phyloP scores from a whole-genome alignment of 2,329 filamentous ascomycete species.

The Botrytis fabae region DNA sequence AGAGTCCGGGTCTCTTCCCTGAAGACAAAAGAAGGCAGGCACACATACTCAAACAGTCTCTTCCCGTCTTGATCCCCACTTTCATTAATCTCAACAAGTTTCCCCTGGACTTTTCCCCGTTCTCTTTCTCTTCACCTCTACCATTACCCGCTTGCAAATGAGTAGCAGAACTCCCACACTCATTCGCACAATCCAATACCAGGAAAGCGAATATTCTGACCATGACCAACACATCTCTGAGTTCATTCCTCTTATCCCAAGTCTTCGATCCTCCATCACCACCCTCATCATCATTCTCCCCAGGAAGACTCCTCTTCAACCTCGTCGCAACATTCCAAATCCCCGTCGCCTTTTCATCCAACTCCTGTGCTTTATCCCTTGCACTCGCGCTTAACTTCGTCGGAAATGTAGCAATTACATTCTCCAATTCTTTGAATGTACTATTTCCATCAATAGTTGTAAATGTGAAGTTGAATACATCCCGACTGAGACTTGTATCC shows the following conservation, averaged over 20 bases:
- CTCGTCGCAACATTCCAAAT: constrained; percentile 69
- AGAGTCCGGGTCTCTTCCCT: background rate
- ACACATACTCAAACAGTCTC: constrained; percentile 59
- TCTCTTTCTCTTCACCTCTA: constrained; percentile 22
- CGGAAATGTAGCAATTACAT: constrained; percentile 43
- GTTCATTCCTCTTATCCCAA: background rate
- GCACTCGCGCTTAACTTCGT: constrained; percentile 38
- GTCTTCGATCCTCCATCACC: constrained; percentile 11
- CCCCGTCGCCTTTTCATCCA: constrained; percentile 57
- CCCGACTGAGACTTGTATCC: background rate
- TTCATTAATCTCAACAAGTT: constrained; percentile 61
- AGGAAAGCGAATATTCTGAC: constrained; percentile 62
- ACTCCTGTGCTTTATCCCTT: constrained; percentile 42
- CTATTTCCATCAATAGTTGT: background rate
- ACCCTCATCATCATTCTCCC: constrained; percentile 30
- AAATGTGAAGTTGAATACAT: constrained; percentile 5
- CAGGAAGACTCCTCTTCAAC: constrained; percentile 42
- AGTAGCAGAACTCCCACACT: background rate
- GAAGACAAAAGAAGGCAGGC: background rate
- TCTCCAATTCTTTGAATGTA: constrained; percentile 40
- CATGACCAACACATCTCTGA: constrained; percentile 35
- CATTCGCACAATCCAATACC: constrained; percentile 61
- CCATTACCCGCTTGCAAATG: background rate
- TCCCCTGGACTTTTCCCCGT: constrained; percentile 36
- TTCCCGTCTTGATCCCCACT: constrained; percentile 65